These are phyloP conservation scores for Ophiostoma ulmi DNA, from an alignment of 2,329 filamentous ascomycete genomes.

Conservation along the genomic window DNA sequence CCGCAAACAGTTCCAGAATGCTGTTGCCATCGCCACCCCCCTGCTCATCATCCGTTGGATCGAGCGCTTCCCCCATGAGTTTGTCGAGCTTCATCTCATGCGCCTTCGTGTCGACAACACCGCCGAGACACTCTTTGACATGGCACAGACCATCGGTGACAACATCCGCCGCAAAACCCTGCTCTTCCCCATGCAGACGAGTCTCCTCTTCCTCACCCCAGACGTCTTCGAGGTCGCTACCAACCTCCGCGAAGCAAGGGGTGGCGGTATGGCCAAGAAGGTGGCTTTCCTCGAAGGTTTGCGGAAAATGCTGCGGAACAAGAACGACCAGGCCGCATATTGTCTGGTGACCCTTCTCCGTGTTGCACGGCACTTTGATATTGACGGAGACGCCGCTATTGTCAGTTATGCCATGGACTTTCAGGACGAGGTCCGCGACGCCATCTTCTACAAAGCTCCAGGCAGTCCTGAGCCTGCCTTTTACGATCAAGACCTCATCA, in stretches of 20 bases:
- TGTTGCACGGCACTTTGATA: slow-evolving; percentile 58
- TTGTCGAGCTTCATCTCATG: slow-evolving; percentile 56
- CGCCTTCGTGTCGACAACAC: slow-evolving; percentile 60
- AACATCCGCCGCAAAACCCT: slow-evolving; percentile 50
- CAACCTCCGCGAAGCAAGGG: slow-evolving; percentile 60
- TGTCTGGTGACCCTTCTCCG: slow-evolving; percentile 59
- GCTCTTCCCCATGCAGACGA: slow-evolving; percentile 58
- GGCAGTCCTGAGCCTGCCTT: slow-evolving; percentile 43
- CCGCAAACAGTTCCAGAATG: slow-evolving; percentile 58
- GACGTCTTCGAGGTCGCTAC: slow-evolving; percentile 67
- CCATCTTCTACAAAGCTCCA: slow-evolving; percentile 54
- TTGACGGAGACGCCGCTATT: slow-evolving; percentile 55
- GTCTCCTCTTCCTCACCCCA: slow-evolving; percentile 58
- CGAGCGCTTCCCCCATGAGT: slow-evolving; percentile 59
- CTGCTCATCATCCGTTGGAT: slow-evolving; percentile 62
- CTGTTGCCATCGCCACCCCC: slow-evolving; percentile 57
- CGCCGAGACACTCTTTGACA: slow-evolving; percentile 64
- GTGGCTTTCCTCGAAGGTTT: slow-evolving; percentile 60
- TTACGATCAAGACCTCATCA: slow-evolving; percentile 61
- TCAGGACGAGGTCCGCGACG: slow-evolving; percentile 62
- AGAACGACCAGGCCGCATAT: slow-evolving; percentile 62
- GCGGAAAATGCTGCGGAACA: slow-evolving; percentile 57
- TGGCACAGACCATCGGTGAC: slow-evolving; percentile 59
- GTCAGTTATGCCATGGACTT: slow-evolving; percentile 65
- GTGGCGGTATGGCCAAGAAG: slow-evolving; percentile 59